Evolutionary conservation across 495 filamentous ascomycete genomes (phyloP).

Genomic region (Bacidia gigantensis): DNA sequence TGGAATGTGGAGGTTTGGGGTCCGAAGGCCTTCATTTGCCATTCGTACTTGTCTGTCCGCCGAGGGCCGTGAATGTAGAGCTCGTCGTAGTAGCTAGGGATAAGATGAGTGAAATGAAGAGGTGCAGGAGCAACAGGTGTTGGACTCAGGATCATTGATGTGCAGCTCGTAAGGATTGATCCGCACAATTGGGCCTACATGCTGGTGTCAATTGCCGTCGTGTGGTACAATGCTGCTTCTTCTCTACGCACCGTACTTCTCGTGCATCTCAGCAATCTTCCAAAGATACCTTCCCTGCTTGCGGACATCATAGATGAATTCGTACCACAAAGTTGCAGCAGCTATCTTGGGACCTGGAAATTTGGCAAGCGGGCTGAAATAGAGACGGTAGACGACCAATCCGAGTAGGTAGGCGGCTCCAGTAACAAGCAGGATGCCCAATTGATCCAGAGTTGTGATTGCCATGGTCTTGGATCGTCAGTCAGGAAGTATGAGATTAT

Average conservation of each 20-base stretch:
- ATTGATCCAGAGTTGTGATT: too few species aligned
- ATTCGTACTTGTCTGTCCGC: slow-evolving; percentile 23
- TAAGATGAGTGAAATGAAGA: slow-evolving; percentile 38
- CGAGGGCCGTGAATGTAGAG: slow-evolving; percentile 27
- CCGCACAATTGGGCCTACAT: slow-evolving; percentile 41
- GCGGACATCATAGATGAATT: slow-evolving; percentile 37
- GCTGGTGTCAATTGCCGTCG: too few species aligned
- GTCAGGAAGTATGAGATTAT: too few species aligned
- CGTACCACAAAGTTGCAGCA: slow-evolving; percentile 35
- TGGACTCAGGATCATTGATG: slow-evolving; percentile 34
- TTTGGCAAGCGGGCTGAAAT: slow-evolving; percentile 28
- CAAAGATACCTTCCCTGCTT: slow-evolving; percentile 28
- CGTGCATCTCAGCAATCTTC: slow-evolving; percentile 33
- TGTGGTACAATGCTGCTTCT: background rate
- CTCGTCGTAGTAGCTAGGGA: slow-evolving; percentile 27
- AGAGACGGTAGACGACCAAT: slow-evolving; percentile 23
- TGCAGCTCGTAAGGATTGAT: slow-evolving; percentile 45
- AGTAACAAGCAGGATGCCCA: too few species aligned
- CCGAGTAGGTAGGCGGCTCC: background rate
- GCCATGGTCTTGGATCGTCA: too few species aligned
- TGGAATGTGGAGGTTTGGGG: slow-evolving; percentile 17
- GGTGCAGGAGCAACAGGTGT: background rate
- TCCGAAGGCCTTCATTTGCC: slow-evolving; percentile 22
- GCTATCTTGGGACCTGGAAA: slow-evolving; percentile 40
- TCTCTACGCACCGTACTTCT: slow-evolving; percentile 33